Evolutionary conservation across 345 rosid genomes (phyloP).

Genomic region (Draba incana): DNA sequence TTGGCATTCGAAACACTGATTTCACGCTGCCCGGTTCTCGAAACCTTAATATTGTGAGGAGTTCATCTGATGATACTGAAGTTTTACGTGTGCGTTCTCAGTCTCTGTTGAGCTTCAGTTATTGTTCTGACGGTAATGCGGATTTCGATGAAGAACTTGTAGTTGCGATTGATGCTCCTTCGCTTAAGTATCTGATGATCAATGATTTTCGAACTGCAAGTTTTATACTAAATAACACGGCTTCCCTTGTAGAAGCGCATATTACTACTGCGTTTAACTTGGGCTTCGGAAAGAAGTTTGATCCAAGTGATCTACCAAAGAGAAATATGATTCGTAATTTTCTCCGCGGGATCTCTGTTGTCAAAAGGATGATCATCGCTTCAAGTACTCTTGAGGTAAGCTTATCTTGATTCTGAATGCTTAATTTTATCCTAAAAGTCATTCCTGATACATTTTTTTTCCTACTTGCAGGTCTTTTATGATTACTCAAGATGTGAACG

Average conservation of each 20-base stretch:
- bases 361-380: too few species aligned
- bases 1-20: constrained; percentile 12
- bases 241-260: too few species aligned
- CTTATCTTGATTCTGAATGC: background rate
- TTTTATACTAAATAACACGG: too few species aligned
- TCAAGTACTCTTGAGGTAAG: too few species aligned
- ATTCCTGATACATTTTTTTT: background rate
- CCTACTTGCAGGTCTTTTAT: background rate
- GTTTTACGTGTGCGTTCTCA: constrained; percentile 25
- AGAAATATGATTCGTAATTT: too few species aligned
- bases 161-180: constrained; percentile 17
- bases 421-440: background rate
- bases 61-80: background rate
- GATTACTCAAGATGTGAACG: background rate
- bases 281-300: too few species aligned
- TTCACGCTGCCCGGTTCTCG: constrained; percentile 3
- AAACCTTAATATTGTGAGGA: background rate
- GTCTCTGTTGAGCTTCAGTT: constrained; percentile 15
- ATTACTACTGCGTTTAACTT: too few species aligned
- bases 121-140: background rate
- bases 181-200: constrained; percentile 4
- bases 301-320: too few species aligned
- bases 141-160: background rate
- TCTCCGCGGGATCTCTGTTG: too few species aligned
- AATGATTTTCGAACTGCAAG: too few species aligned